Percentiles rank a stretch among this genome's conserved stretches.
Evolutionary conservation across 2,329 filamentous ascomycete species (phyloP).

Genomic region (Aspergillus felis): DNA sequence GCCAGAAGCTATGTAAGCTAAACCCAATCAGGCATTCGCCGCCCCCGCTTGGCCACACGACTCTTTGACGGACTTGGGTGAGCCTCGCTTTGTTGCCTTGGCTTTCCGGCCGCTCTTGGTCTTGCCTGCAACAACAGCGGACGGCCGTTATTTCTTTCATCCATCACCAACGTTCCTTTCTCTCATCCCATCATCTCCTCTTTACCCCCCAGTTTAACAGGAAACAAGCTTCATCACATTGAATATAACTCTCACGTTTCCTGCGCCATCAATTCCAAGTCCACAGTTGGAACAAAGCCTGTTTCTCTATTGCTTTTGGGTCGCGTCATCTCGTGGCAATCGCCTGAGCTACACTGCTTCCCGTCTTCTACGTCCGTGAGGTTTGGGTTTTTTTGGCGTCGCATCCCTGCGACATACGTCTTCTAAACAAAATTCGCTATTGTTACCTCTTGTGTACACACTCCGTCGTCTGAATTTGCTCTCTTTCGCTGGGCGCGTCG

Average conservation of each 20-base stretch:
- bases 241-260: background rate
- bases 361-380: background rate
- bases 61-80: background rate
- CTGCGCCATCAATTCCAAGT: background rate
- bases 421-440: background rate
- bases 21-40: background rate
- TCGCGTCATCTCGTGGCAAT: constrained; percentile 6
- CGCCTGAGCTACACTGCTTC: background rate
- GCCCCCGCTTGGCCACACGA: background rate
- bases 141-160: background rate
- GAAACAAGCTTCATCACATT: background rate
- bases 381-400: background rate
- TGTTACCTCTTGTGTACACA: background rate
- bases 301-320: background rate
- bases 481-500: background rate
- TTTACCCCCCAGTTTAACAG: background rate
- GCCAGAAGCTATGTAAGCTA: background rate
- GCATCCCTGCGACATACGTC: background rate
- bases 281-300: background rate
- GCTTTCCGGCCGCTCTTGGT: background rate
- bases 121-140: background rate
- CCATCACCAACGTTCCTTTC: background rate
- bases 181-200: background rate
- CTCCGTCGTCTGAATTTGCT: background rate
- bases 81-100: background rate